phyloP scores from a whole-genome alignment of 768 basidiomycete genomes.

The Lactarius evosmus region DNA sequence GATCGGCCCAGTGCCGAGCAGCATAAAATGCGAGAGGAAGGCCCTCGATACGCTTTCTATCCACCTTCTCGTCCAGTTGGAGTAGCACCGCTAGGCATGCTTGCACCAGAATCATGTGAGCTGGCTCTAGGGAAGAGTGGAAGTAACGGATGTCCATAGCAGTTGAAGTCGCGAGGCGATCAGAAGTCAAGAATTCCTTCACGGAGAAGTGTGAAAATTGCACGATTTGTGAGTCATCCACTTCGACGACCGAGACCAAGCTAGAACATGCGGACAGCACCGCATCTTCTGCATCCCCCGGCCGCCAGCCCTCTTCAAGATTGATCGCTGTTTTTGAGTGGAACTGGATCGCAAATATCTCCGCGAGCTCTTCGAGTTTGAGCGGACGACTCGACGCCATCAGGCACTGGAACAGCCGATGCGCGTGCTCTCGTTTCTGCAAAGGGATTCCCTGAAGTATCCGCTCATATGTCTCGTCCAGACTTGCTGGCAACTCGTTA shows the following conservation, averaged over 20 bases:
- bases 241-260: not conserved
- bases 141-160: not conserved
- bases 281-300: not conserved
- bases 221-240: not conserved
- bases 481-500: not conserved
- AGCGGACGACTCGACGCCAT: not conserved
- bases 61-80: not conserved
- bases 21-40: not conserved
- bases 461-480: conserved; percentile 1
- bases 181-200: conserved; percentile 8
- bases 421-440: not conserved
- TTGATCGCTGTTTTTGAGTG: not conserved
- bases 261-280: not conserved
- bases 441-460: not conserved
- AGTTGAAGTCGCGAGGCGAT: not conserved
- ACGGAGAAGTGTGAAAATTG: conserved; percentile 9
- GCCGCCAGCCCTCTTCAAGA: not conserved
- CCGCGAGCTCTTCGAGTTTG: conserved; percentile 1
- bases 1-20: conserved; percentile 1
- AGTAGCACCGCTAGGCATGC: not conserved
- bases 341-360: not conserved
- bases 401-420: conserved; percentile 6
- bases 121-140: not conserved
- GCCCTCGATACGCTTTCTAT: not conserved
- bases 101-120: not conserved